Evolutionary conservation across 73 alveolate genomes (phyloP).

Genomic region (Vitrella brassicaformis): DNA sequence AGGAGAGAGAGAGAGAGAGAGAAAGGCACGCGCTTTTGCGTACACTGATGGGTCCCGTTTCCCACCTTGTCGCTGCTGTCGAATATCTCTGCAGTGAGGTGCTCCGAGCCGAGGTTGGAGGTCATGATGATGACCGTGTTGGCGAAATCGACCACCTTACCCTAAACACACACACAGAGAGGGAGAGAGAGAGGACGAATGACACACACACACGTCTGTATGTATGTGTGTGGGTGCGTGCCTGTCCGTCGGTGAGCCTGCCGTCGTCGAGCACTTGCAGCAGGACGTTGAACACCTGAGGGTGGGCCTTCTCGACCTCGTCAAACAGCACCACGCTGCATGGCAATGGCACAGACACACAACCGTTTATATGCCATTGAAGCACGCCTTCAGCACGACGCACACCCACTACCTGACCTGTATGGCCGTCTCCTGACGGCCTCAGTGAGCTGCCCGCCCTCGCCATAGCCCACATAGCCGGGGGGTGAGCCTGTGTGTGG

Average conservation of each 20-base stretch:
- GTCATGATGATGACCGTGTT: conserved; percentile 36
- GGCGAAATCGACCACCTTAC: neutral
- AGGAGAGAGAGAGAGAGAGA: too few species aligned
- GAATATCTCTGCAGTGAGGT: too few species aligned
- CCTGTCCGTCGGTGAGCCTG: conserved; percentile 36
- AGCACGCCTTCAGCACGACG: conserved; percentile 13
- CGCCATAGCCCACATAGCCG: conserved; percentile 30
- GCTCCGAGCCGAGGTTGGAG: conserved; percentile 30
- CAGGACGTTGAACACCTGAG: conserved; percentile 12
- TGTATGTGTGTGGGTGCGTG: neutral
- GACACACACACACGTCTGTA: neutral
- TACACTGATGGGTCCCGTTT: too few species aligned
- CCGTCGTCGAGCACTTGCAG: conserved; percentile 41
- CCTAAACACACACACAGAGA: neutral
- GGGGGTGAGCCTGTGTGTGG: conserved; percentile 46
- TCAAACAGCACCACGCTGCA: conserved; percentile 39
- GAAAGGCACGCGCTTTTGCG: too few species aligned
- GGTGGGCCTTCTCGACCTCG: conserved; percentile 42
- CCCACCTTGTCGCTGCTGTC: too few species aligned
- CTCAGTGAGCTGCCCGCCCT: conserved; percentile 13
- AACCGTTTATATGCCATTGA: too few species aligned
- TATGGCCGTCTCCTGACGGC: neutral
- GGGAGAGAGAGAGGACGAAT: neutral
- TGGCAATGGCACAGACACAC: conserved; percentile 20
- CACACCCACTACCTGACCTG: too few species aligned